Base-by-base conservation (phyloP, 108 stramenopile genomes). In the Aureococcus anophagefferens region DNA sequence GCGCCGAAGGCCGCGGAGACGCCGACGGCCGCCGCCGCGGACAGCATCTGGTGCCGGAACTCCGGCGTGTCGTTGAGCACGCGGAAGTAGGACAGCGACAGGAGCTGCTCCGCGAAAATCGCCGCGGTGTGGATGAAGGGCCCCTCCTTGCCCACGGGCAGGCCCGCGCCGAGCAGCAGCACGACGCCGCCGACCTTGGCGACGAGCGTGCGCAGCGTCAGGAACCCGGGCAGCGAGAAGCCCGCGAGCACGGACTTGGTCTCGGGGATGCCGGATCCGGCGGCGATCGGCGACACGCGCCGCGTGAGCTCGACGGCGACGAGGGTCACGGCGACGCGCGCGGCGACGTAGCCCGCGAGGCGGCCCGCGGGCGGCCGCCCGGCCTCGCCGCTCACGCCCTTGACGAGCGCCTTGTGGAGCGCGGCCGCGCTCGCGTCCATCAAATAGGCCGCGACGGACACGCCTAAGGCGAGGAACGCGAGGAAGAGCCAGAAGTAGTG, bases 121-220 rank as follows among this genome's bases (percentile, higher is more conserved):
- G 46, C 51, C 13, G 68, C 76, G 30, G 80, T 62, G 76, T 90
- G 89, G 31, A 89, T 81, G 88, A 90, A 89, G 18, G 91, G 90
- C 33, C 91, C 91, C 78, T 92, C 91, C 46, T 84, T 81, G 30
- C 91, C 91, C 0, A 88, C 85, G 31, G 85, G 85, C 44, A 92
- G 71, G 30, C 88, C 86, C 0, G 79, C 78, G 25, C 78, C 77
- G 14, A 87, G 34, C 35, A 79, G 72, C 3, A 69, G 35, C 25
- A 79, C 34, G 5, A 83, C 76, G 17, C 83, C 83, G 30, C 72
- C 4, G 30, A 74, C 40, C 35, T 80, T 80, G 68, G 68, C 72
- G 0, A 44, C 44, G 18, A 74, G 25, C 63, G 71, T 76, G 7
- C 33, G 34, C 33, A 69, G 51, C 34, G 25, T 29, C 63, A 80